These are phyloP conservation scores for Chalara sp. DNA, from an alignment of 2,329 filamentous ascomycete species.

Conservation along the genomic window DNA sequence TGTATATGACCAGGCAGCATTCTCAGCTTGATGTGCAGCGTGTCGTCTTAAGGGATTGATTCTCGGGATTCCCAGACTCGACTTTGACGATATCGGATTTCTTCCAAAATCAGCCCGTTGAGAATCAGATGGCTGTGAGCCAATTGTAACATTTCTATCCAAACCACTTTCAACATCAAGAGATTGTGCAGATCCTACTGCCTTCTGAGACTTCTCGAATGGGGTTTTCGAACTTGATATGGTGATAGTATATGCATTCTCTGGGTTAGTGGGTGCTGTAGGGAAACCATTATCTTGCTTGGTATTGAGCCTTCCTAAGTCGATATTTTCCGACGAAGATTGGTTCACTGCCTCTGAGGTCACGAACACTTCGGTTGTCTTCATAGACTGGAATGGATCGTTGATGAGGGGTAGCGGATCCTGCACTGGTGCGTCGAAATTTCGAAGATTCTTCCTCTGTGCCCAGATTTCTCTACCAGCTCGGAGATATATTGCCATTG, in stretches of 20 bases:
- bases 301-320: constrained; percentile 8
- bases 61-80: not conserved
- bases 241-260: constrained; percentile 7
- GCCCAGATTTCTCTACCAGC: constrained; percentile 62
- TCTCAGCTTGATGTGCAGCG: constrained; percentile 36
- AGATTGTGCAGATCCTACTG: not conserved
- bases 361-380: constrained; percentile 59
- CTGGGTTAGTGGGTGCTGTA: constrained; percentile 3
- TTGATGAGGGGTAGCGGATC: constrained; percentile 29
- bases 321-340: constrained; percentile 3
- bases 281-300: constrained; percentile 6
- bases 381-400: constrained; percentile 42
- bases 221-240: constrained; percentile 5
- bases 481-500: constrained; percentile 58
- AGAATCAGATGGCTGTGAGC: not conserved
- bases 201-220: not conserved
- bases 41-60: constrained; percentile 1
- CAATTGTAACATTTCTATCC: not conserved
- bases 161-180: not conserved
- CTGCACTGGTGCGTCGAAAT: constrained; percentile 40
- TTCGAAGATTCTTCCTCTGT: constrained; percentile 55
- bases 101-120: not conserved
- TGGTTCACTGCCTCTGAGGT: constrained; percentile 40
- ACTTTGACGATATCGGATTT: too few species aligned
- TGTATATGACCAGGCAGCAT: constrained; percentile 61